A percentile compares a stretch with the other conserved stretches of the same genome.
These are phyloP conservation scores for Sclerotinia subarctica DNA, from an alignment of 2,329 filamentous ascomycete genomes.

Conservation along the genomic window DNA sequence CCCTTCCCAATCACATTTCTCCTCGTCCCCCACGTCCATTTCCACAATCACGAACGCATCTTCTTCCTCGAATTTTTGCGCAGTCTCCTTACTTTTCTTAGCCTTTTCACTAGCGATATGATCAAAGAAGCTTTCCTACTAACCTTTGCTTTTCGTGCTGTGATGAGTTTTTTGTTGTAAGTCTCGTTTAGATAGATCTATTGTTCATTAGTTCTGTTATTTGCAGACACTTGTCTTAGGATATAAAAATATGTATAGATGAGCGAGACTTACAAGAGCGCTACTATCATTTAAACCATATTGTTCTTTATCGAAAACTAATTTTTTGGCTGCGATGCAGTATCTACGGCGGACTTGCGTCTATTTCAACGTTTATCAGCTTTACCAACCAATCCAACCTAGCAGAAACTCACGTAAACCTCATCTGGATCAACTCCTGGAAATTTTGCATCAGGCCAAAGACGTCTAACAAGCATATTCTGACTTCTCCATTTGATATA, in stretches of 20 bases:
- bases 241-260: no score
- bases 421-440: not conserved
- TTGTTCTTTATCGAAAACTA: not conserved
- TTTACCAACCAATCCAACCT: not conserved
- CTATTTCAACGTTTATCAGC: not conserved
- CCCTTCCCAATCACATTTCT: not conserved
- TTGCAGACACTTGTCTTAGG: no score
- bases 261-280: not conserved
- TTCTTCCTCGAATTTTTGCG: not conserved
- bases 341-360: not conserved
- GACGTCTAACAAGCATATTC: constrained; percentile 7
- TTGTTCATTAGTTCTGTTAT: not conserved
- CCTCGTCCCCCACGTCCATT: not conserved
- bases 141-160: not conserved
- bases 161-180: not conserved
- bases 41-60: constrained; percentile 10
- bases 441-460: not conserved
- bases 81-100: not conserved
- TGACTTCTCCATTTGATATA: constrained; percentile 13
- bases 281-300: not conserved
- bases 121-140: not conserved
- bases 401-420: not conserved
- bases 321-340: not conserved
- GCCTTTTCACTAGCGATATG: not conserved
- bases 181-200: not conserved